phyloP scores from a whole-genome alignment of 148 eudicot species.

The Heliosperma pusillum region DNA sequence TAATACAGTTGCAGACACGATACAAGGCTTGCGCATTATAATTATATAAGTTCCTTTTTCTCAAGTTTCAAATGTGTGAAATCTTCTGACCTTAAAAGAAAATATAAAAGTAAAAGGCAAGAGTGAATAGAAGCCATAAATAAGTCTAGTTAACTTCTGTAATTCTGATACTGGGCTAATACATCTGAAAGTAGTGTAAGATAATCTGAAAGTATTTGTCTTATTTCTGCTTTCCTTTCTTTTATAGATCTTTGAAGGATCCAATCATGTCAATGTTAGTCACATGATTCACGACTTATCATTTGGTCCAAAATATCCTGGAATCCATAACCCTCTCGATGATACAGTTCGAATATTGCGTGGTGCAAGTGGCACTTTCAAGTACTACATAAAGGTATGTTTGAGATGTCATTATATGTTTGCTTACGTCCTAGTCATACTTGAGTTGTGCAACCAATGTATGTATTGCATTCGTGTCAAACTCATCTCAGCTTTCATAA shows the following conservation, averaged over 20 bases:
- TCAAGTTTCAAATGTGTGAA: not conserved
- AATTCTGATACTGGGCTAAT: not conserved
- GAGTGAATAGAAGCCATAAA: not conserved
- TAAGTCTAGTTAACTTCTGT: not conserved
- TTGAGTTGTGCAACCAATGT: not conserved
- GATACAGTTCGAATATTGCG: slow-evolving; percentile 69
- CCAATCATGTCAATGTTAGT: slow-evolving; percentile 91
- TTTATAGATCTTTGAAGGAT: slow-evolving; percentile 84
- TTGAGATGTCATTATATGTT: slow-evolving; percentile 1
- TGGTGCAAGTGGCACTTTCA: slow-evolving; percentile 85
- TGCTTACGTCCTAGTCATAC: slow-evolving; percentile 10
- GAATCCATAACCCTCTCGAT: slow-evolving; percentile 93
- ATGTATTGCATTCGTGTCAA: not conserved
- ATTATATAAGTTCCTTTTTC: not conserved
- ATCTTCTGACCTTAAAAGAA: not conserved
- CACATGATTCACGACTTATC: slow-evolving; percentile 93
- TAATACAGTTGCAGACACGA: slow-evolving; percentile 6
- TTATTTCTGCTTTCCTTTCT: slow-evolving; percentile 17
- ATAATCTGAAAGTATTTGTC: not conserved
- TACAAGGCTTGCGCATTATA: not conserved
- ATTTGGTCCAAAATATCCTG: slow-evolving; percentile 96
- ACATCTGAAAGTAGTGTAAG: not conserved
- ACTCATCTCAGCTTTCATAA: not conserved
- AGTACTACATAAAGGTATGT: slow-evolving; percentile 90
- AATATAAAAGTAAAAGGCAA: not conserved